Evolutionary conservation across 345 rosid species (phyloP), one percentile per base, ranked within the genome.

Genomic region (Ceriops decandra): DNA sequence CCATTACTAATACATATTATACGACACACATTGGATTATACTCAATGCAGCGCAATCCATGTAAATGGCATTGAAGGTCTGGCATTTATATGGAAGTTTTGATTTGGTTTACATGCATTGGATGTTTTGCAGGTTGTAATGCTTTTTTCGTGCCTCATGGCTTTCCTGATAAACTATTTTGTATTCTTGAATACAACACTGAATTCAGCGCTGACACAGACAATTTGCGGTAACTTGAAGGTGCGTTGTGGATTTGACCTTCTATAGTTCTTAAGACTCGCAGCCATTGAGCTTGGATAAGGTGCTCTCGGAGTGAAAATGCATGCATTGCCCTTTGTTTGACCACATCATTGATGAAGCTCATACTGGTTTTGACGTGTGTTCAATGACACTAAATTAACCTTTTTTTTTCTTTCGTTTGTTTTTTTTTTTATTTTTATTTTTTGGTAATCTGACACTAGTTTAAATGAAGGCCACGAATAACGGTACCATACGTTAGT

Each of bases 181-280:
- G 76, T 72, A 5, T 63, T 76, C 64, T 10, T 76, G 69, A 76
- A 76, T 35, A 72, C 76, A 58, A 51, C 80, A 33, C 38, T 76
- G 32, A 76, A 76, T 51, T 76, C 73, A 62, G 80, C 73, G 26
- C 49, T 68, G 27, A 72, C 80, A 28, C 75, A 68, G 52, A 67
- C 73, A 51, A 72, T 71, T 31, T 71, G 80, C 15, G 80, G 80
- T 13, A 76, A 76, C 64, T 15, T 76, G 65, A 68, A 67, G 80
- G 80, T 63, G 38, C 33, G 49, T 71, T 30, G 35, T 42, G 9
- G 38, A 22, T 56, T 68, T 46, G 35, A 1, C 38, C 8, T 31
- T 7, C 6, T 24, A 2, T 31, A 16, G 2, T 60, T 6, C 19
- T 21, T 58, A 57, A 19, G 21, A 30, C 30, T 31, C 9, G 21